Base-by-base conservation (phyloP, 1,139 yeast genomes). In the Lodderomyces pseudojiufengensis region DNA sequence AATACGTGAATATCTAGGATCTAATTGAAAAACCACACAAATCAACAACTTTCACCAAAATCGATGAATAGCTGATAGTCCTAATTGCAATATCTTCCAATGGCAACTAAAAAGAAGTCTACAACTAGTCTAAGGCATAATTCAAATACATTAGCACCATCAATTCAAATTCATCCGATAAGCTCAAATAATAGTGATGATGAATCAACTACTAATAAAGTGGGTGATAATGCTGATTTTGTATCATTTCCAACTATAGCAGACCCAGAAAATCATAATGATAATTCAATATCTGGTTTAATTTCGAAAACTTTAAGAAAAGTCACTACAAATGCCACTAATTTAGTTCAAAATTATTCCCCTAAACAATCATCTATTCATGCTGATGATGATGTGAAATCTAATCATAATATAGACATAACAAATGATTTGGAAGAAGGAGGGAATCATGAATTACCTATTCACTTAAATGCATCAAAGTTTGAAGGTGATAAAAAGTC, bases 191-290 rank as follows among this genome's bases (percentile, higher is more conserved):
- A 46, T 27, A 45, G 49, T 34, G 50, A 46, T 26, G 50, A 46
- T 14, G 49, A 46, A 7, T 7, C 31, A 4, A n/a, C n/a, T 7
- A 20, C 28, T 4, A 20, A 13, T 2, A 23, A 10, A 12, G 11
- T 4, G 9, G 18, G 31, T 27, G 14, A 22, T 10, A 34, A 41
- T 3, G 55, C 55, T 8, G 74, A 68, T 45, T 70, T 58, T 43
- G 61, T 62, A 18, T 69, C 74, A 27, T 70, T 70, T 41, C 76
- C 76, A 9, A 62, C 65, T 6, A 50, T 69, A 9, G 71, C 74
- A 4, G 74, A 70, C 46, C 74, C 75, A 1, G 69, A 68, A 40
- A 51, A 54, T 26, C 64, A 62, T 18, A 52, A 52, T 27, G 43
- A 57, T 32, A 56, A 53, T 43, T 60, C 63, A 8, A 52, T 65